A percentile compares a stretch with the other conserved stretches of the same genome.
phyloP scores from a whole-genome alignment of 179 eudicot genomes.

The Sideroxylon spinosum region DNA sequence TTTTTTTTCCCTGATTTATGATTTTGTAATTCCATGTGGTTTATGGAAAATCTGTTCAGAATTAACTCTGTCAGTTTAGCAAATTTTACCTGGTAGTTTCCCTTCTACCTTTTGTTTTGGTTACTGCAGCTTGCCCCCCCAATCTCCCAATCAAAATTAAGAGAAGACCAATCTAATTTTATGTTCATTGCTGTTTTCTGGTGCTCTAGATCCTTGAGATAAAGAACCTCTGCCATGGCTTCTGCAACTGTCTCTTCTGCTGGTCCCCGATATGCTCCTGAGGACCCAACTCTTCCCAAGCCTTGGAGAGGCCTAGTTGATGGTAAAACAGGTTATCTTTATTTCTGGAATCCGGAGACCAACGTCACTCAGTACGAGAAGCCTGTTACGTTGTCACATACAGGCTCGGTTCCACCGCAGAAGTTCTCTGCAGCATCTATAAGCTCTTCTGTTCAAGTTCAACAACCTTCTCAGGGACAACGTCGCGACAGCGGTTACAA shows the following conservation, averaged over 20 bases:
- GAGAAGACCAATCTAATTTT: not conserved
- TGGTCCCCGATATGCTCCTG: constrained; percentile 77
- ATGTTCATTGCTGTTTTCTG: not conserved
- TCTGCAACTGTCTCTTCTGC: constrained; percentile 48
- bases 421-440: constrained; percentile 36
- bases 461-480: constrained; percentile 48
- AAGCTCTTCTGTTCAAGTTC: constrained; percentile 58
- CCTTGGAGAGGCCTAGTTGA: constrained; percentile 97
- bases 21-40: not conserved
- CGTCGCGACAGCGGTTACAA: constrained; percentile 24
- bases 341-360: constrained; percentile 96
- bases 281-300: constrained; percentile 89
- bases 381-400: constrained; percentile 42
- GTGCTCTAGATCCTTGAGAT: constrained; percentile 15
- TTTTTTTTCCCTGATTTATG: not conserved
- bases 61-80: not conserved
- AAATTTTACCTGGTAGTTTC: not conserved
- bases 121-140: not conserved
- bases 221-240: constrained; percentile 37
- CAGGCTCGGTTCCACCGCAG: constrained; percentile 21
- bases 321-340: constrained; percentile 80
- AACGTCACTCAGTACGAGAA: constrained; percentile 90
- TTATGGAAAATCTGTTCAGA: too few relatives aligned
- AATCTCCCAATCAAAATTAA: not conserved
- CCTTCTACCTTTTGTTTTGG: not conserved